A percentile compares a stretch with the other conserved stretches of the same genome.
Evolutionary conservation across 768 basidiomycete species (phyloP).

Genomic region (Gelatoporia subvermispora): DNA sequence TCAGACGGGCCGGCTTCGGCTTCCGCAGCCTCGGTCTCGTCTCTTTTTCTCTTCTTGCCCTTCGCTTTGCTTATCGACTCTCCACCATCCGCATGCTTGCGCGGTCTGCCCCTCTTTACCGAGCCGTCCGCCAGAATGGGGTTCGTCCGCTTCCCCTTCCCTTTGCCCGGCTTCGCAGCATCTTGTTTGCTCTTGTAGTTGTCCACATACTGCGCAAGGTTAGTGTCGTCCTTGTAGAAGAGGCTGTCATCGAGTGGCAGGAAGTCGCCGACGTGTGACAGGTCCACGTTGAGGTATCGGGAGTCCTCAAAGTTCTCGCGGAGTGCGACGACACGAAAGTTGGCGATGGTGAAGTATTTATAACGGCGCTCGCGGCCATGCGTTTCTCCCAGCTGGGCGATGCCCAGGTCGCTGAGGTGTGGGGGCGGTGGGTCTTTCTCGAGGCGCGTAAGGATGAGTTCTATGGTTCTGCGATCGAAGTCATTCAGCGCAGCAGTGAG

Average conservation of each 20-base stretch:
- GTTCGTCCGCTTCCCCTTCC: conserved; percentile 34
- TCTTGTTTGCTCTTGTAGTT: conserved; percentile 34
- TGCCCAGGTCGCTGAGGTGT: conserved; percentile 68
- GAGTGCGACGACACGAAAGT: conserved; percentile 59
- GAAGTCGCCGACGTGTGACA: conserved; percentile 53
- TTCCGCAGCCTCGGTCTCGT: conserved; percentile 19
- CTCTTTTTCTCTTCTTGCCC: conserved; percentile 27
- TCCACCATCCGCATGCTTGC: conserved; percentile 29
- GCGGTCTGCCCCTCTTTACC: conserved; percentile 56
- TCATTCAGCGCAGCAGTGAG: conserved; percentile 55
- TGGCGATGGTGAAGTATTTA: conserved; percentile 72
- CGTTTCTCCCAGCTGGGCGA: conserved; percentile 74
- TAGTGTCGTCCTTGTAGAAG: conserved; percentile 51
- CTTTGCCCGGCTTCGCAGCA: conserved; percentile 2
- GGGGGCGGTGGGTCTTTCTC: conserved; percentile 59
- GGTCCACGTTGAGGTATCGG: conserved; percentile 41
- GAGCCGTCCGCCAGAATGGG: conserved; percentile 45
- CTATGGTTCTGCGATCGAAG: conserved; percentile 79
- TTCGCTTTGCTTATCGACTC: conserved; percentile 12
- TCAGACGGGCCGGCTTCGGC: not conserved
- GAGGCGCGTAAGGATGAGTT: conserved; percentile 70
- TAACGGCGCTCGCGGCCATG: conserved; percentile 82
- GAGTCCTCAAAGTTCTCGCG: conserved; percentile 60
- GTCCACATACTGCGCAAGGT: conserved; percentile 45
- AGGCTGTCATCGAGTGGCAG: conserved; percentile 32